Conservation (phyloP, 805 yeast genomes). For the Cyberlindnera lachancei region DNA sequence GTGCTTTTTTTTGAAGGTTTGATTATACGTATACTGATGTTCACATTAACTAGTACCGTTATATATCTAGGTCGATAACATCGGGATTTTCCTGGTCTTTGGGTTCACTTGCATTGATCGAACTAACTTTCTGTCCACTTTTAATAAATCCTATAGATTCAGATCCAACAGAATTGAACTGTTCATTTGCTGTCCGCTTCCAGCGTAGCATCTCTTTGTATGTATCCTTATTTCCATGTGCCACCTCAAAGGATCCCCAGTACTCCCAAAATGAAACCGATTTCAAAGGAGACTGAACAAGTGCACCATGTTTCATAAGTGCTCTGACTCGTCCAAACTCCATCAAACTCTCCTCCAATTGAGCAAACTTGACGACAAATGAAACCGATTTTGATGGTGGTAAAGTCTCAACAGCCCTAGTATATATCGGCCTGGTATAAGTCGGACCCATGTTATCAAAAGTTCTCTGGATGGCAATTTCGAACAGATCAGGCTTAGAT, state of each 20-base stretch:
- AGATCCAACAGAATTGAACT: slow-evolving; percentile 24
- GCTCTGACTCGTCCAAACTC: slow-evolving; percentile 59
- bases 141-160: slow-evolving; percentile 43
- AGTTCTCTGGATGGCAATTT: slow-evolving; percentile 34
- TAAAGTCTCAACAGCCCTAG: slow-evolving; percentile 41
- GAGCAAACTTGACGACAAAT: slow-evolving; percentile 47
- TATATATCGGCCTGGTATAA: slow-evolving; percentile 41
- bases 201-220: slow-evolving; percentile 67
- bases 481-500: slow-evolving; percentile 35
- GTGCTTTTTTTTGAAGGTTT: too few relatives aligned
- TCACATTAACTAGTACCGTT: too few relatives aligned
- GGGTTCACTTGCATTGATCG: slow-evolving; percentile 1
- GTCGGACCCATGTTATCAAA: slow-evolving; percentile 32
- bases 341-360: slow-evolving; percentile 43
- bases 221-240: slow-evolving; percentile 60
- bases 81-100: slow-evolving; percentile 39
- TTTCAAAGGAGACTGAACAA: slow-evolving; percentile 28
- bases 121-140: slow-evolving; percentile 12
- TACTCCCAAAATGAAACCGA: slow-evolving; percentile 43
- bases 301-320: slow-evolving; percentile 48
- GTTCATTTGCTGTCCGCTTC: slow-evolving; percentile 36
- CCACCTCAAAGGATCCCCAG: slow-evolving; percentile 73
- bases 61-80: slow-evolving; percentile 46
- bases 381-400: slow-evolving; percentile 34
- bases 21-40: too few relatives aligned